These are phyloP conservation scores for Lentinula boryana DNA, from an alignment of 768 basidiomycete species.

Conservation along the genomic window DNA sequence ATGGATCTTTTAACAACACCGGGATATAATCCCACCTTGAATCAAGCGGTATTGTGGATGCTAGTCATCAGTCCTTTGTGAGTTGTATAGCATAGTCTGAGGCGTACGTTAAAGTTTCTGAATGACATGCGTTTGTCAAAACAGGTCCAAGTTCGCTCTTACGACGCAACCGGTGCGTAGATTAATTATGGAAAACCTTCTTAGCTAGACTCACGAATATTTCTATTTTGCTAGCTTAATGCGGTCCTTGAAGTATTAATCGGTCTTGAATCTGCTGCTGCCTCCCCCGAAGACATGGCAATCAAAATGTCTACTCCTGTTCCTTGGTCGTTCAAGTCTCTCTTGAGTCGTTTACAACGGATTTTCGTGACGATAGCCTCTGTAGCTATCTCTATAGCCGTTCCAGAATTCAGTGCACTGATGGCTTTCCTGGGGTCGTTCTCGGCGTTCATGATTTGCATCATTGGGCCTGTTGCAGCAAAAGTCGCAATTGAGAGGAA, in stretches of 20 bases:
- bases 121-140: slow-evolving; percentile 5
- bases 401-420: slow-evolving; percentile 76
- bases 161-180: slow-evolving; percentile 68
- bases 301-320: slow-evolving; percentile 17
- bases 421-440: slow-evolving; percentile 95
- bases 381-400: slow-evolving; percentile 62
- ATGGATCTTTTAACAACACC: slow-evolving; percentile 68
- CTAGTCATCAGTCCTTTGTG: slow-evolving; percentile 75
- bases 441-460: slow-evolving; percentile 69
- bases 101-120: slow-evolving; percentile 1
- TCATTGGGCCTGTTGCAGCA: slow-evolving; percentile 71
- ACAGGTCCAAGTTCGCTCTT: slow-evolving; percentile 83
- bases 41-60: slow-evolving; percentile 76
- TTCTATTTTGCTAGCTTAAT: slow-evolving; percentile 48
- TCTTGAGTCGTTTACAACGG: slow-evolving; percentile 49
- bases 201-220: neutral
- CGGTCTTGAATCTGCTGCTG: slow-evolving; percentile 46
- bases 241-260: slow-evolving; percentile 76
- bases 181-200: neutral
- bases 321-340: slow-evolving; percentile 28
- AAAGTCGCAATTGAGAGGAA: slow-evolving; percentile 53
- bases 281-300: slow-evolving; percentile 33
- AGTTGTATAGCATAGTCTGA: slow-evolving; percentile 16
- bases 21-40: slow-evolving; percentile 68
- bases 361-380: slow-evolving; percentile 51